A percentile compares a stretch with the other conserved stretches of the same genome.
Conservation (phyloP, 1,284 basidiomycete genomes). For the Puccinia horiana region DNA sequence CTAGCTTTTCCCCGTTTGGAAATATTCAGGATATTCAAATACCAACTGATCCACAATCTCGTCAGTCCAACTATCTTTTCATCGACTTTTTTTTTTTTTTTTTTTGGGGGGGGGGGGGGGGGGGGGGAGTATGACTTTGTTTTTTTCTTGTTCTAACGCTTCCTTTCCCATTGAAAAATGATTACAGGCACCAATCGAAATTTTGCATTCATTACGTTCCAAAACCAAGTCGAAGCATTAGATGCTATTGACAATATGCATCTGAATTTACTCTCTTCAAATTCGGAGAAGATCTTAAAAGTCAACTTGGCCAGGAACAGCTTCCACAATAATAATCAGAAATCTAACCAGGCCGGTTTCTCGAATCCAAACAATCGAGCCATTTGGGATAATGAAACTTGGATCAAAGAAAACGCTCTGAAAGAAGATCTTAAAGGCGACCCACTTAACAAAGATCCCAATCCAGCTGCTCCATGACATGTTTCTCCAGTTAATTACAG, state of each 20-base stretch:
- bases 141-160: no score
- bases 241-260: constrained; percentile 58
- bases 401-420: constrained; percentile 43
- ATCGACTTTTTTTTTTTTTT: background rate
- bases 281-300: constrained; percentile 42
- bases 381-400: constrained; percentile 44
- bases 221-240: constrained; percentile 51
- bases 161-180: no score
- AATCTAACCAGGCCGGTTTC: background rate
- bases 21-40: constrained; percentile 56
- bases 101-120: background rate
- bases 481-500: background rate
- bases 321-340: constrained; percentile 19
- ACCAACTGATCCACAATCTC: constrained; percentile 54
- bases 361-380: constrained; percentile 27
- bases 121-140: no score
- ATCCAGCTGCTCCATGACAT: background rate
- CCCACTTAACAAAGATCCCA: background rate
- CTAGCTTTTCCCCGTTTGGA: constrained; percentile 56
- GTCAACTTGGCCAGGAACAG: constrained; percentile 40
- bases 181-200: constrained; percentile 52
- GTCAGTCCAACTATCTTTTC: constrained; percentile 43
- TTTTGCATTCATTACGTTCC: constrained; percentile 56
- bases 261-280: constrained; percentile 52
- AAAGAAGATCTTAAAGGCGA: constrained; percentile 19